Evolutionary conservation across 2,329 filamentous ascomycete genomes (phyloP), one percentile per base, ranked within the genome.

Genomic region (Sordariomycetes sp.): DNA sequence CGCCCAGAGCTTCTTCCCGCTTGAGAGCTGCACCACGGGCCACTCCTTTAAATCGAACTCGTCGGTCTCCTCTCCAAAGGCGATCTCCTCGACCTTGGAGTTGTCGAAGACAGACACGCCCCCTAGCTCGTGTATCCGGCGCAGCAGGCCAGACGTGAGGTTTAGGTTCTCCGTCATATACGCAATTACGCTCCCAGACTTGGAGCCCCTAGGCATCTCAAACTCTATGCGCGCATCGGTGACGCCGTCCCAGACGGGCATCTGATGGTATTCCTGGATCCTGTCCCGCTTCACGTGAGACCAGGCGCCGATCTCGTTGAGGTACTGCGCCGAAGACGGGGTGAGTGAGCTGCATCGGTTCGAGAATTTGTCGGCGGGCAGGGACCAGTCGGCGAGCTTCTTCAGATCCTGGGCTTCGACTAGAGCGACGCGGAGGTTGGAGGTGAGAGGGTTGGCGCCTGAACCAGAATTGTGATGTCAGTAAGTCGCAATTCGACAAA

Each of bases 201-300:
- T 73, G 68, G 54, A 72, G 32, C 37, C 51, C 16, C 35, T 24
- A 69, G 60, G 63, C 87, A 86, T 89, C 73, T 94, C 89, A 71
- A 99, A 99, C 64, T 90, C 88, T 69, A 99, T 94, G 64, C 86
- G 83, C 40, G 91, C 89, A 60, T 85, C 91, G 48, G 88, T 89
- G 59, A 96, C 83, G 61, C 93, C 95, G 70, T 99, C 94, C 94
- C 95, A 99, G 35, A 97, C 94, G 70, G 96, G 88, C 94, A 99
- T 99, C 65, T 93, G 89, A 60, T 95, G 86, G 71, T 97, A 99
- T 1, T 86, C 81, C 74, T 97, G 92, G 37, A 94, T 83, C 35
- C 94, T 84, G 6, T 82, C 76, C 50, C 78, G 74, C 64, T 89
- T 80, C 61, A 97, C 76, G 67, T 95, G 85, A 7, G 78, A 68